Conservation (phyloP, 2,329 filamentous ascomycete species). For the Xylaria sp. region DNA sequence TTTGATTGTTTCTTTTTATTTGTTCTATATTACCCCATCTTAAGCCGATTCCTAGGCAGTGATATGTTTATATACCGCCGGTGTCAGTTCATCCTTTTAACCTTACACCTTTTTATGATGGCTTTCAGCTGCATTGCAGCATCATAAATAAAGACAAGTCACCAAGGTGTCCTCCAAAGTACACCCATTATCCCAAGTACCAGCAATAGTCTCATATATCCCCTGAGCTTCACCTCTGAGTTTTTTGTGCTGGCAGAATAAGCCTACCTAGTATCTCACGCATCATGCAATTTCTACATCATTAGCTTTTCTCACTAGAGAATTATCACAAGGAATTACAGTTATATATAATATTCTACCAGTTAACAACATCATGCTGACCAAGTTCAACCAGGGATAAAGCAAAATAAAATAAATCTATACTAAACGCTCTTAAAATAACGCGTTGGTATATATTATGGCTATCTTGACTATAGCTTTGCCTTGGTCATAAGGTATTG, state of each 20-base stretch:
- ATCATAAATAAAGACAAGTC: neutral
- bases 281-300: neutral
- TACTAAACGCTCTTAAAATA: neutral
- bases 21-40: neutral
- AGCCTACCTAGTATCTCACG: neutral
- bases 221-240: neutral
- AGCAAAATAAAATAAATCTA: neutral
- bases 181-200: neutral
- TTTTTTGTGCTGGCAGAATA: neutral
- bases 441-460: neutral
- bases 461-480: neutral
- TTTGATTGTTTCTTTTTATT: neutral
- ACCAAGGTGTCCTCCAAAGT: neutral
- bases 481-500: neutral
- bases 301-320: neutral
- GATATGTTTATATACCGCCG: neutral
- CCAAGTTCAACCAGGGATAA: neutral
- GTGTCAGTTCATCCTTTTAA: neutral
- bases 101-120: neutral
- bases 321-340: neutral
- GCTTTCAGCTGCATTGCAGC: neutral
- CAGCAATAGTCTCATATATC: neutral
- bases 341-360: neutral
- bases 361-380: slow-evolving; percentile 14
- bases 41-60: neutral